A percentile compares a stretch with the other conserved stretches of the same genome.
Conservation (phyloP, 1,284 basidiomycete species). For the Moesziomyces sp. region DNA sequence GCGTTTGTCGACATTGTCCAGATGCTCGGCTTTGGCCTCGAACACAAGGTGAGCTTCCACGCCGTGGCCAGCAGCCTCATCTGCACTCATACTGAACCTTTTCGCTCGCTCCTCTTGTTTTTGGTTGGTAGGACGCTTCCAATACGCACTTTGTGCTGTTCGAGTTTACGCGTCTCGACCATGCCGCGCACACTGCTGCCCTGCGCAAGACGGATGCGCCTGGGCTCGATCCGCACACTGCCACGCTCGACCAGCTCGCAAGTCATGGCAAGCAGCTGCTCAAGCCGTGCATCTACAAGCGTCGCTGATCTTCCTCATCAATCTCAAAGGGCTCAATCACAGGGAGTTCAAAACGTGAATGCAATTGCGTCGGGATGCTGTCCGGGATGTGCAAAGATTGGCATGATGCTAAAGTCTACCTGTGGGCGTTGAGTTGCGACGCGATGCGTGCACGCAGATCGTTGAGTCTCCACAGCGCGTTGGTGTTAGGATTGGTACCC, state of each 20-base stretch:
- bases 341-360: no score
- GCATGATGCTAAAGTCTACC: neutral
- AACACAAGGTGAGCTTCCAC: slow-evolving; percentile 74
- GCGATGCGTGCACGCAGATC: slow-evolving; percentile 21
- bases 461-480: slow-evolving; percentile 27
- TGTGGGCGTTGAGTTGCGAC: slow-evolving; percentile 13
- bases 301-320: slow-evolving; percentile 72
- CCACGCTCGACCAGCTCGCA: slow-evolving; percentile 69
- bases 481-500: slow-evolving; percentile 15
- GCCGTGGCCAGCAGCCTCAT: neutral
- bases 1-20: slow-evolving; percentile 80
- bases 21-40: slow-evolving; percentile 82
- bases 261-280: slow-evolving; percentile 75
- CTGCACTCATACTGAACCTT: neutral
- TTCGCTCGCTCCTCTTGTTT: no score
- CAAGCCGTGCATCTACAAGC: slow-evolving; percentile 96
- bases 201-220: neutral
- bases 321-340: no score
- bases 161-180: slow-evolving; percentile 46
- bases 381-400: no score
- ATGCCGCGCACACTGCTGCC: neutral
- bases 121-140: slow-evolving; percentile 29
- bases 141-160: slow-evolving; percentile 61
- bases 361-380: no score
- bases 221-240: slow-evolving; percentile 6